Evolutionary conservation across 176 grass and related monocot genomes (phyloP).

Genomic region (Oryza glumipatula): DNA sequence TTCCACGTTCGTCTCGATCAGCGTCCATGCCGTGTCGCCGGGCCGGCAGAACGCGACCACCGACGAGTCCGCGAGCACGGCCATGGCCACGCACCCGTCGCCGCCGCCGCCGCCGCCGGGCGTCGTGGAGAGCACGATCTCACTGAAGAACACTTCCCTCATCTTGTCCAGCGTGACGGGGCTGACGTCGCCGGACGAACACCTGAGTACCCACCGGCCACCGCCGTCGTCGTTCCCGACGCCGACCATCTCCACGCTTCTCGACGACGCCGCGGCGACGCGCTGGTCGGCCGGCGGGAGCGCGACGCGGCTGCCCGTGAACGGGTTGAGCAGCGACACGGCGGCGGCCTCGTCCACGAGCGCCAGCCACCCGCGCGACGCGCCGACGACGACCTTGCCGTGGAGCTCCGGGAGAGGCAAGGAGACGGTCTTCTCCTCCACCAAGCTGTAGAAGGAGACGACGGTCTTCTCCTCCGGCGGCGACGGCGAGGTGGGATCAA

Average conservation of each 20-base stretch:
- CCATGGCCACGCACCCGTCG: slow-evolving; percentile 27
- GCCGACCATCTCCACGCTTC: background rate
- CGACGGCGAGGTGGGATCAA: background rate
- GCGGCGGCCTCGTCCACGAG: slow-evolving; percentile 35
- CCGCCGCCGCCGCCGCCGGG: slow-evolving; percentile 1
- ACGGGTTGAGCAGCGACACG: slow-evolving; percentile 39
- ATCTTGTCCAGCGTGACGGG: background rate
- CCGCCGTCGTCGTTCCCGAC: no score
- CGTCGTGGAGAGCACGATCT: slow-evolving; percentile 37
- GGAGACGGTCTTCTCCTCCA: background rate
- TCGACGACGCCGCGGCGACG: slow-evolving; percentile 9
- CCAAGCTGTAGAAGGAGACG: slow-evolving; percentile 13
- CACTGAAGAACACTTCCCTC: slow-evolving; percentile 17
- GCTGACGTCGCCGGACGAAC: background rate
- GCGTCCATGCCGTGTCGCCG: slow-evolving; percentile 14
- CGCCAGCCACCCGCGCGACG: slow-evolving; percentile 31
- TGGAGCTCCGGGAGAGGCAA: background rate
- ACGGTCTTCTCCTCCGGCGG: background rate
- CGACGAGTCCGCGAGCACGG: slow-evolving; percentile 26
- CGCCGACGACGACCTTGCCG: slow-evolving; percentile 21
- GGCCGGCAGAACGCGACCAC: slow-evolving; percentile 38
- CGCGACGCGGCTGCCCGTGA: background rate
- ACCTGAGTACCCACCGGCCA: background rate
- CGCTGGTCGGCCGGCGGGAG: slow-evolving; percentile 35
- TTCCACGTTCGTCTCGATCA: slow-evolving; percentile 10